Evolutionary conservation across 108 stramenopile species (phyloP), one percentile per base, ranked within the genome.

Genomic region (Nitzschia sp.): DNA sequence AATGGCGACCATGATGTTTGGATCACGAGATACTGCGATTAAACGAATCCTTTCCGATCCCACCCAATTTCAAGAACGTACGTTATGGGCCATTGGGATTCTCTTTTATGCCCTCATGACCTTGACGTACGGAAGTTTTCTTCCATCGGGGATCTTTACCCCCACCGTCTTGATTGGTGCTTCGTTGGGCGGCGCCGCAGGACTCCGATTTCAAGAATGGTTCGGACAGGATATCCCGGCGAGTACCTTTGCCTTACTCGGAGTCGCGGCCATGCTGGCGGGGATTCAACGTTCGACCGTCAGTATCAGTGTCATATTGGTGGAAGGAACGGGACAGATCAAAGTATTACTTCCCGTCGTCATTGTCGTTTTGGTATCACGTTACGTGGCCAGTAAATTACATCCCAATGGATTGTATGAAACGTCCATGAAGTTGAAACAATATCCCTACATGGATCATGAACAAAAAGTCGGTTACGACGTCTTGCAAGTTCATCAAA

Each of bases 241-340:
- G 8, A 67, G 71, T 1, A 70, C 76, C 6, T 83, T 85, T 64
- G 77, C 80, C 21, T 46, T 88, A 26, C 32, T 88, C 25, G 87
- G 87, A 16, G 87, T 77, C 25, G 84, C 81, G 3, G 76, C 82
- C 29, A 46, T 88, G 52, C 47, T 85, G 56, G 84, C 81, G 8
- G 87, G 87, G 2, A 76, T 83, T n/a, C 72, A 85, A 56, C 54
- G 87, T 58, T 71, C 69, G 0, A 80, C 83, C 3, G 80, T 88
- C n/a, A 79, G 80, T 34, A 45, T 82, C 25, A 69, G 75, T 58
- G 84, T 88, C 16, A 85, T 88, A 59, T 45, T 88, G 29, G 73
- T 88, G 19, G 87, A 88, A 75, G 84, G 84, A 21, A 85, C 87
- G 0, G 87, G 87, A 0, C 59, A 83, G 62, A 75, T 71, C 54